These are phyloP conservation scores for Vitis rotundifolia DNA, from an alignment of 164 flowering plant species.

Conservation along the genomic window DNA sequence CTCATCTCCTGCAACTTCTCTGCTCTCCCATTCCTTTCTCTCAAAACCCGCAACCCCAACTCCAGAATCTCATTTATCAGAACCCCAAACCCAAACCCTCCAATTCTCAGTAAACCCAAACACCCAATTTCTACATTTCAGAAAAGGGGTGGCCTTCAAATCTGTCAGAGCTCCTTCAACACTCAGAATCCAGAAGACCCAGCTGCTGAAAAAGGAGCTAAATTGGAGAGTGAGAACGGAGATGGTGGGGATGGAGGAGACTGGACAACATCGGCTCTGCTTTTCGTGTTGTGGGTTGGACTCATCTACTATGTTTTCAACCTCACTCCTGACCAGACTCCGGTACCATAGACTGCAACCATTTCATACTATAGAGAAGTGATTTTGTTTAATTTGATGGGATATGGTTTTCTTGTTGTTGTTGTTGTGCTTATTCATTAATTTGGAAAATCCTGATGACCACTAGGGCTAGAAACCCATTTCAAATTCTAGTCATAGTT, in stretches of 20 bases:
- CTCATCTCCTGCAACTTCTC: conserved; percentile 56
- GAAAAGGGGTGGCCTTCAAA: conserved; percentile 29
- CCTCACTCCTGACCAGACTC: conserved; percentile 88
- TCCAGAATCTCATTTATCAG: background rate
- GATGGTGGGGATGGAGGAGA: conserved; percentile 49
- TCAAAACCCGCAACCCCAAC: conserved; percentile 7
- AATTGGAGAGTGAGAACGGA: conserved; percentile 17
- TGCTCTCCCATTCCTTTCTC: conserved; percentile 8
- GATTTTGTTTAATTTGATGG: background rate
- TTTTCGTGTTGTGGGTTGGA: conserved; percentile 68
- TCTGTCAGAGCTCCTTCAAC: conserved; percentile 32
- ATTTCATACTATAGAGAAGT: background rate
- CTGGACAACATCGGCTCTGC: conserved; percentile 83
- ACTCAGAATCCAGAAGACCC: conserved; percentile 36
- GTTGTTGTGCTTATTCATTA: no score
- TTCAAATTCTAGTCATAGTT: no score
- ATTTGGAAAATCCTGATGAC: no score
- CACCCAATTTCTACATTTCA: conserved; percentile 1
- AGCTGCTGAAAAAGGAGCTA: conserved; percentile 20
- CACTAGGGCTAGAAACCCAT: no score
- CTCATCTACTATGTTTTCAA: conserved; percentile 77
- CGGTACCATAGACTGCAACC: conserved; percentile 44
- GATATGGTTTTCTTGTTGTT: no score
- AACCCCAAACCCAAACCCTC: conserved; percentile 5
- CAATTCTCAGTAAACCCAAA: conserved; percentile 16